Percentiles rank a stretch among this genome's conserved stretches.
Evolutionary conservation across 106 monocot species (phyloP).

Genomic region (Agapanthus africanus): DNA sequence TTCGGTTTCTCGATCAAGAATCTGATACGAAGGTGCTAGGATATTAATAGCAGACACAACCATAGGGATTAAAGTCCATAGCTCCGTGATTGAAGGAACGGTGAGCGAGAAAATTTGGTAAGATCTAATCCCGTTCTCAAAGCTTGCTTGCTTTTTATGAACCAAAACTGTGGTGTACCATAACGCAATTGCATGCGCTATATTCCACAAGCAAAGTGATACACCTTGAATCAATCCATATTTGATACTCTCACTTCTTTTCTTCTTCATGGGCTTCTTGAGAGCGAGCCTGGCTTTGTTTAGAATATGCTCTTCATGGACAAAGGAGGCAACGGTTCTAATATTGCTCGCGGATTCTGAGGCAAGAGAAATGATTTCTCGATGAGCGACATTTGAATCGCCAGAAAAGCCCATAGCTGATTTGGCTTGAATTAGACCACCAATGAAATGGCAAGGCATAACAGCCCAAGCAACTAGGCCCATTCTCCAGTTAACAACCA

Average conservation of each 20-base stretch:
- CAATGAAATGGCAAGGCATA: conserved; percentile 50
- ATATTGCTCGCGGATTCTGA: conserved; percentile 43
- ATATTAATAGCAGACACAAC: conserved; percentile 34
- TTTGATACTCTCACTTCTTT: conserved; percentile 31
- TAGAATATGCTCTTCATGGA: conserved; percentile 34
- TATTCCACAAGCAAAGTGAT: conserved; percentile 45
- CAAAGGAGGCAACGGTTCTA: conserved; percentile 44
- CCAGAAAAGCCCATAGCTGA: conserved; percentile 43
- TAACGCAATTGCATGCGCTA: conserved; percentile 41
- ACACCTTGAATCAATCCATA: conserved; percentile 39
- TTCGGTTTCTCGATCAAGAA: conserved; percentile 35
- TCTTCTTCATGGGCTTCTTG: conserved; percentile 20
- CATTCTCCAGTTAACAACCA: conserved; percentile 42
- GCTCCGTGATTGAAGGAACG: conserved; percentile 44
- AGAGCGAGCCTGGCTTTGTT: conserved; percentile 26
- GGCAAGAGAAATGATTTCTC: conserved; percentile 26
- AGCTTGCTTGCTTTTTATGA: conserved; percentile 24
- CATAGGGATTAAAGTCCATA: conserved; percentile 43
- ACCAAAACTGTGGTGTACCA: conserved; percentile 47
- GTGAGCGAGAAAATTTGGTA: conserved; percentile 51
- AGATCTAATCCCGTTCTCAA: conserved; percentile 32
- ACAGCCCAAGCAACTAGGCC: conserved; percentile 43
- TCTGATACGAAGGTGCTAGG: conserved; percentile 29
- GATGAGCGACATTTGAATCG: conserved; percentile 20
- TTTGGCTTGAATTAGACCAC: conserved; percentile 43